A percentile compares a stretch with the other conserved stretches of the same genome.
These are phyloP conservation scores for Blastocystis sp. DNA, from an alignment of 352 stramenopile genomes.

Conservation along the genomic window DNA sequence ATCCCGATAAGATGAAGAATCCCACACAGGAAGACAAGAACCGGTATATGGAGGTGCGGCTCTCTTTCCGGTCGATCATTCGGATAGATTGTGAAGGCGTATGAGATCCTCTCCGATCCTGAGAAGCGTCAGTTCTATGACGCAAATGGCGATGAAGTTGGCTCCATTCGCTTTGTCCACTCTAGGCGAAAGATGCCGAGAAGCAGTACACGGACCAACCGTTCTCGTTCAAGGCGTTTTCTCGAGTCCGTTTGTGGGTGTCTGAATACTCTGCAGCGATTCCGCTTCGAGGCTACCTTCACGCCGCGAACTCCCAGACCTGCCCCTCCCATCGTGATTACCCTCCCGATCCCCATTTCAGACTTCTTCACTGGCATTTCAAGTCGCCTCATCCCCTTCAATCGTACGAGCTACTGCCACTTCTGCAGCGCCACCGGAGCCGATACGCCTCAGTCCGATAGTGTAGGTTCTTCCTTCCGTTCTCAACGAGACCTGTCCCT, in stretches of 20 bases:
- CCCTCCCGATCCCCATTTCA: not conserved
- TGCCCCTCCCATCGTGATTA: not conserved
- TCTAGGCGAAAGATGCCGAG: not conserved
- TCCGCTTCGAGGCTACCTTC: slow-evolving; percentile 19
- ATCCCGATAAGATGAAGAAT: slow-evolving; percentile 49
- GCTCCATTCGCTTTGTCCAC: not conserved
- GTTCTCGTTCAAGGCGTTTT: slow-evolving; percentile 24
- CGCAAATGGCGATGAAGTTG: not conserved
- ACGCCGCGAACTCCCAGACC: not conserved
- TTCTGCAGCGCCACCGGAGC: not conserved
- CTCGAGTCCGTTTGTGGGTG: not conserved
- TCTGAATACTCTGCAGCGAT: not conserved
- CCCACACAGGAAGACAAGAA: slow-evolving; percentile 31
- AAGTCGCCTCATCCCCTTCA: not conserved
- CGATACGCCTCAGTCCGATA: not conserved
- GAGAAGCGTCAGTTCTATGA: slow-evolving; percentile 15
- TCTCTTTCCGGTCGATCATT: not conserved
- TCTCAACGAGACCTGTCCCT: not conserved
- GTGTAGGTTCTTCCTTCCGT: not conserved
- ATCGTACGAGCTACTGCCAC: slow-evolving; percentile 1
- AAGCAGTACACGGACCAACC: slow-evolving; percentile 30
- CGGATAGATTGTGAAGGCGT: slow-evolving; percentile 40
- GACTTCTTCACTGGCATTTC: not conserved
- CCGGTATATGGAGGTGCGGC: slow-evolving; percentile 29
- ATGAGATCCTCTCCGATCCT: slow-evolving; percentile 41